Base-by-base conservation (phyloP, 805 yeast species). In the Myxozyma neglecta region DNA sequence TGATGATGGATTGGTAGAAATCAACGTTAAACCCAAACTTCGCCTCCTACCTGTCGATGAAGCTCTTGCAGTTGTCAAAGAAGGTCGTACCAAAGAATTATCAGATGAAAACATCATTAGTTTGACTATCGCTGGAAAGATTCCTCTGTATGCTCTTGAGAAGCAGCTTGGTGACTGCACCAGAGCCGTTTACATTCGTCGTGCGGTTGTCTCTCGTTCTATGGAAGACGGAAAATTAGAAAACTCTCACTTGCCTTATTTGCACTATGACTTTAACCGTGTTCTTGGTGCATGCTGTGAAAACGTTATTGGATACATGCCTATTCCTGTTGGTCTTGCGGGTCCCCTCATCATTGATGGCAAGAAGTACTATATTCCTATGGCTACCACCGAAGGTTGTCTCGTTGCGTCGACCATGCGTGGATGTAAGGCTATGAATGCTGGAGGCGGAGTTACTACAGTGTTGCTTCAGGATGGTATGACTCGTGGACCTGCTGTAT, bases 321-420 rank as follows among this genome's bases (percentile, higher is more conserved):
- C 99, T 34, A 75, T 94, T 47, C 99, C 99, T 6, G 90, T 94
- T 59, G 99, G 99, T 75, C 87, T 94, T 72, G 97, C 97, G 34
- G 99, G 99, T 57, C 99, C 99, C 9, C 77, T 94, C 74, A 80
- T 90, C 58, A 89, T 94, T 70, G 98, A 94, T 75, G 96, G 93
- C 55, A 85, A 82, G 67, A 85, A 96, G 51, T 88, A 82, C 74
- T 96, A 91, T 76, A 86, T 94, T 69, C 99, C 99, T 44, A 90
- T 94, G 96, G 99, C 99, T 34, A 94, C 99, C 16, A 94, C 99
- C 40, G 99, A 94, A 79, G 99, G 99, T 56, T 96, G 98, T 77
- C 81, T 94, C 61, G 97, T 94, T 68, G 99, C 99, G 3, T 91
- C 97, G 18, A 88, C 99, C 13, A 93, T 90, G 96, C 88, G 99